A percentile compares a stretch with the other conserved stretches of the same genome.
These are phyloP conservation scores for Mortierella sp. DNA, from an alignment of 371 early-diverging fungal species.

Conservation along the genomic window DNA sequence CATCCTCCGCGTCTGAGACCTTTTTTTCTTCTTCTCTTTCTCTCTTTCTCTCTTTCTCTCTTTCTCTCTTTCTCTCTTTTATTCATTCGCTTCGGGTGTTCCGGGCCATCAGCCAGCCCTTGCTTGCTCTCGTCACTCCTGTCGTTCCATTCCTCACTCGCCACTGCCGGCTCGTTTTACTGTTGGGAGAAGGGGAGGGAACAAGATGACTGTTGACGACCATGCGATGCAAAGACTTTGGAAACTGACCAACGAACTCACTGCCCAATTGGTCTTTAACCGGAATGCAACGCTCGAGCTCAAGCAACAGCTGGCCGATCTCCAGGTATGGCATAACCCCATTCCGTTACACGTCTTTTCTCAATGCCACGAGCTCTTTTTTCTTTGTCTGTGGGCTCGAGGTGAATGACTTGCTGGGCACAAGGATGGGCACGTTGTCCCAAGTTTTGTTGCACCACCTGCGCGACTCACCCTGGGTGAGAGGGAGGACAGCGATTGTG, in stretches of 20 bases:
- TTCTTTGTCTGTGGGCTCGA: no score
- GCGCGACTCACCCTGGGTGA: no score
- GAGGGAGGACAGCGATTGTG: background rate
- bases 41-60: constrained; percentile 5
- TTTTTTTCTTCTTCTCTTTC: constrained; percentile 1
- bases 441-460: no score
- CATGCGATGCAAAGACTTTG: constrained; percentile 1
- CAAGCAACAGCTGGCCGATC: constrained; percentile 6
- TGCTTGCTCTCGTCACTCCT: no score
- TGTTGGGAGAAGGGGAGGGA: no score
- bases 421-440: no score
- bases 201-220: constrained; percentile 5
- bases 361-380: no score
- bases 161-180: no score
- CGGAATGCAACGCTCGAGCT: constrained; percentile 3
- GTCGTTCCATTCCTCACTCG: no score
- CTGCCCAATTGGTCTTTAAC: constrained; percentile 3
- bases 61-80: background rate
- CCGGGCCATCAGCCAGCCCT: no score
- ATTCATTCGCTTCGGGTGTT: constrained; percentile 1
- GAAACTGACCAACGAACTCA: constrained; percentile 7
- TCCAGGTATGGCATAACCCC: background rate
- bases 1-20: background rate
- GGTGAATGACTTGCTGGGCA: no score
- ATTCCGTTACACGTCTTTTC: no score